Base-by-base conservation (phyloP, 2,329 filamentous ascomycete genomes). In the Sporothrix brunneoviolacea region DNA sequence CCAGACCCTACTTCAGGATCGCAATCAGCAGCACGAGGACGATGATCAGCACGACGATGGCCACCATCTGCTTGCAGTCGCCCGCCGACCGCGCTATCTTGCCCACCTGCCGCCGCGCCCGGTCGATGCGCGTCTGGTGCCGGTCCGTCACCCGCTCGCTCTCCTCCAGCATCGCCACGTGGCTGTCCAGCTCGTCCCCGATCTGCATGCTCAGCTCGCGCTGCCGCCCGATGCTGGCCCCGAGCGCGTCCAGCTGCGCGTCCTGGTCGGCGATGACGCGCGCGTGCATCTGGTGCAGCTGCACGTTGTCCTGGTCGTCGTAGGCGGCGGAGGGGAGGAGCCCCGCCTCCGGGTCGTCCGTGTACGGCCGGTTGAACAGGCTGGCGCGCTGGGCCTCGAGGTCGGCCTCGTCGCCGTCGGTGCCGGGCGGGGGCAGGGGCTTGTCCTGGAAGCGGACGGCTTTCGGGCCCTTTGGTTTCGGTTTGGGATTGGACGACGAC, bases 151-250 rank as follows among this genome's bases (percentile, higher is more conserved):
- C 78, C 39, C 79, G 78, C 63, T 97, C 93, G 39, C 94, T 82
- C 61, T 95, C 91, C 65, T 96, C 91, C 27, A 98, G 74, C 74
- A 98, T 75, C 59, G 85, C 77, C 33, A 94, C 86, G 62, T 98
- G 93, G 59, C 83, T 85, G 60, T 97, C 93, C 32, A 98, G 76
- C 74, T 98, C 93, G 65, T 96, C 88, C 27, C 93, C 91, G 61
- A 98, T 97, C 71, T 93, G 88, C 72, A 96, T 94, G 64, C 86
- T 91, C 55, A 98, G 75, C 70, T 97, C 88, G 44, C 94, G 77
- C 72, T 97, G 93, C 35, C 93, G 81, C 4, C 87, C 80, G 59
- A 98, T 96, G 52, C 82, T 88, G 61, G 83, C 80, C n/a, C 91
- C 88, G 4, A 98, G 73, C 9, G 79, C 76, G 65, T 97, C 91